Conservation (phyloP, 2,329 filamentous ascomycete genomes). For the Zarea fungicola region DNA sequence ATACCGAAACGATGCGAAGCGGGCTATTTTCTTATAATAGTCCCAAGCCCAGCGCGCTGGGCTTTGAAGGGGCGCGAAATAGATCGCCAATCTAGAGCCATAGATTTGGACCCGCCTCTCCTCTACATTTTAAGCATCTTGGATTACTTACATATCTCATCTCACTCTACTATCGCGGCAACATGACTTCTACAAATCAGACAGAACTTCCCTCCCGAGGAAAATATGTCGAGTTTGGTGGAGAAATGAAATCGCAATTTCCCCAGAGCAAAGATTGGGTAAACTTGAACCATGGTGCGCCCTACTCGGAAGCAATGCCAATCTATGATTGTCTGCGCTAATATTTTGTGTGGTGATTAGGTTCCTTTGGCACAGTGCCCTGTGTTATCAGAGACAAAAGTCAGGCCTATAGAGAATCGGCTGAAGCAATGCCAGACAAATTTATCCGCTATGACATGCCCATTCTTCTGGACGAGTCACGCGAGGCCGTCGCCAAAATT, state of each 20-base stretch:
- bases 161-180: not conserved
- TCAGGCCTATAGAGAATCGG: conserved; percentile 58
- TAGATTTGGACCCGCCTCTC: too few relatives aligned
- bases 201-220: not conserved
- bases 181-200: not conserved
- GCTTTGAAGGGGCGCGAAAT: too few relatives aligned
- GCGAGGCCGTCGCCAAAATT: conserved; percentile 58
- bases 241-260: conserved; percentile 4
- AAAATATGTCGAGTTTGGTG: conserved; percentile 12
- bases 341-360: conserved; percentile 31
- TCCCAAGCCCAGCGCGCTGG: too few relatives aligned
- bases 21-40: too few relatives aligned
- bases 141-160: too few relatives aligned
- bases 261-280: conserved; percentile 5
- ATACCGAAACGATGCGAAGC: too few relatives aligned
- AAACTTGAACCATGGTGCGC: conserved; percentile 12
- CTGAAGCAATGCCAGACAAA: conserved; percentile 65
- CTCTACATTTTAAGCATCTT: too few relatives aligned
- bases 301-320: not conserved
- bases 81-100: too few relatives aligned
- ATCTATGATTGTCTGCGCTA: not conserved
- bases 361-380: conserved; percentile 78
- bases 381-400: conserved; percentile 52
- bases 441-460: conserved; percentile 70
- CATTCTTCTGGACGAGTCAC: conserved; percentile 56